These are phyloP conservation scores for Aspergillus ustus DNA, from an alignment of 2,329 filamentous ascomycete genomes.

Conservation along the genomic window DNA sequence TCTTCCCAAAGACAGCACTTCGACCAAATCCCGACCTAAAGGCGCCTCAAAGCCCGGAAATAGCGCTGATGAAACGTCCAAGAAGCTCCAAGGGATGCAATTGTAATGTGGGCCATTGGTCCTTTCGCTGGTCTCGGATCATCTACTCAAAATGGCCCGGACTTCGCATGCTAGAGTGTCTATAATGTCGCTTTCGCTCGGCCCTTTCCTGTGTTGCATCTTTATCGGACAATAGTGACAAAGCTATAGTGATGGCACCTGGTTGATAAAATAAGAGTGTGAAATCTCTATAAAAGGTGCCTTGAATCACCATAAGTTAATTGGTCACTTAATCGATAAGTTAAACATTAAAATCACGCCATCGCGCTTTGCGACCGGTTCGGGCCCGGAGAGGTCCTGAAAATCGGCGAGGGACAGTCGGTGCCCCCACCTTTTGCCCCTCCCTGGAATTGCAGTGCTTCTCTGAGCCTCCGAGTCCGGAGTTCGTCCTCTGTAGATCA, in stretches of 20 bases:
- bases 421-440: constrained; percentile 9
- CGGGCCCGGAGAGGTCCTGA: neutral
- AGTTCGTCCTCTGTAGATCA: neutral
- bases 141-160: neutral
- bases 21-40: constrained; percentile 58
- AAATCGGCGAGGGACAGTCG: neutral
- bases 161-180: neutral
- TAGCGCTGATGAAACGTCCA: constrained; percentile 40
- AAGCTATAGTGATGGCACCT: neutral
- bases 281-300: neutral
- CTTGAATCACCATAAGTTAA: neutral
- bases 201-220: neutral
- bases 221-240: neutral
- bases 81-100: constrained; percentile 48
- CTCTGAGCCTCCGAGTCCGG: constrained; percentile 6
- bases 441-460: neutral
- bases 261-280: neutral
- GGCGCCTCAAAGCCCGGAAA: constrained; percentile 32
- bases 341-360: neutral
- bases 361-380: neutral
- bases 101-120: constrained; percentile 32
- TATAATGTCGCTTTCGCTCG: too few species aligned
- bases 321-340: neutral
- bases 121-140: neutral
- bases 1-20: constrained; percentile 74